Evolutionary conservation across 495 filamentous ascomycete genomes (phyloP).

Genomic region (Letharia columbiana): DNA sequence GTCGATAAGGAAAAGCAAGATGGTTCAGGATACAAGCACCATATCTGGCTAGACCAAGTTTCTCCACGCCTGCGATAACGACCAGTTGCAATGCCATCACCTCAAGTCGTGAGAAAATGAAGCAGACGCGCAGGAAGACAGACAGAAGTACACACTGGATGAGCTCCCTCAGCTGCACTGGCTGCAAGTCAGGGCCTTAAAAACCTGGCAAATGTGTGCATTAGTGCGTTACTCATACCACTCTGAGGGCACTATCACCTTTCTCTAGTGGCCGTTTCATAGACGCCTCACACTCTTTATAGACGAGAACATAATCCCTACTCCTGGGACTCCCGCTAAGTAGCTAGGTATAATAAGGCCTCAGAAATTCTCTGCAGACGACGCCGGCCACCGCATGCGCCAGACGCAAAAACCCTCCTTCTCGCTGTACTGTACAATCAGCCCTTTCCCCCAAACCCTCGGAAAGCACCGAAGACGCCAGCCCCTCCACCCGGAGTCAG

Average conservation of each 20-base stretch:
- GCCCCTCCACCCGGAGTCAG: slow-evolving; percentile 63
- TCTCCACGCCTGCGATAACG: not conserved
- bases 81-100: not conserved
- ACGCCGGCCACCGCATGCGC: not conserved
- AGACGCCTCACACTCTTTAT: not conserved
- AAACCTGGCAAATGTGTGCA: not conserved
- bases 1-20: not conserved
- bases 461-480: slow-evolving; percentile 45
- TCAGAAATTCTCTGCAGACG: not conserved
- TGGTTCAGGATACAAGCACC: not conserved
- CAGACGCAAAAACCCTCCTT: not conserved
- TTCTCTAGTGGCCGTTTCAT: not conserved
- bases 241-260: not conserved
- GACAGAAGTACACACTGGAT: too few relatives aligned
- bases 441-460: slow-evolving; percentile 32
- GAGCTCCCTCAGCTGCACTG: too few relatives aligned
- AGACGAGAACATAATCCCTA: not conserved
- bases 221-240: not conserved
- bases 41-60: not conserved
- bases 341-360: not conserved
- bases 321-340: slow-evolving; percentile 4
- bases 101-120: not conserved
- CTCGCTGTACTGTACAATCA: slow-evolving; percentile 21
- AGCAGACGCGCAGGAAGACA: not conserved
- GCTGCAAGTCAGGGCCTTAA: not conserved